Base-by-base conservation (phyloP, 257 asterid genomes). In the Plantago ovata region DNA sequence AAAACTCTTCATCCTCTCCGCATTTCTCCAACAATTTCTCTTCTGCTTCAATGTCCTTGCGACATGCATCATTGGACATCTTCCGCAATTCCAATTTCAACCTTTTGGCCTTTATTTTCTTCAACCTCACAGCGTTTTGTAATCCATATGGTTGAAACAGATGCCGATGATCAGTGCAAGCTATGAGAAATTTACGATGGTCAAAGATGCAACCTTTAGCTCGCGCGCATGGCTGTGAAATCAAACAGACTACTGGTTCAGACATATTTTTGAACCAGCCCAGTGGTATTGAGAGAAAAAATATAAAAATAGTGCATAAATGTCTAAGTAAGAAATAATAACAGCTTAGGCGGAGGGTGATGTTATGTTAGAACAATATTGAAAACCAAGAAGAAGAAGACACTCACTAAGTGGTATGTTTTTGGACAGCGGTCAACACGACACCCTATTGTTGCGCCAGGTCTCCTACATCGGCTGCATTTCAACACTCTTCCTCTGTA, bases 361-460 rank as follows among this genome's bases (percentile, higher is more conserved):
- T 42, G 33, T 33, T 18, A 46, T 28, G 4, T 4, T 28, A 61
- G 32, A 48, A 32, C 22, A 4, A 36, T 16, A 50, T 21, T 33
- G 12, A 61, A 13, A 11, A 8, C 6, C 39, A 9, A 11, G 50
- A 39, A 54, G 58, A 49, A 50, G 39, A 59, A 45, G 49, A 58
- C 65, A 69, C 98, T 77, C 69, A 93, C 99, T 66, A 93, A 77
- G 71, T 93, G 99, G 81, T 89, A 93, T 56, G 99, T 93, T 79
- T 73, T 93, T 44, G 99, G 97, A 68, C 99, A 93, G 48, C 99
- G 84, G 75, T 93, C 99, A 69, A 93, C 99, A 65, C 99, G 97
- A 67, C 99, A 93, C 38, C 99, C 99, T 73, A 86, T 89, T 53
- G 99, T 93, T 69, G 99, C 99, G 64, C 99, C 99, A 57, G 96